Evolutionary conservation across 495 filamentous ascomycete species (phyloP), one percentile per base, ranked within the genome.

Genomic region (Rostrohypoxylon terebratum): DNA sequence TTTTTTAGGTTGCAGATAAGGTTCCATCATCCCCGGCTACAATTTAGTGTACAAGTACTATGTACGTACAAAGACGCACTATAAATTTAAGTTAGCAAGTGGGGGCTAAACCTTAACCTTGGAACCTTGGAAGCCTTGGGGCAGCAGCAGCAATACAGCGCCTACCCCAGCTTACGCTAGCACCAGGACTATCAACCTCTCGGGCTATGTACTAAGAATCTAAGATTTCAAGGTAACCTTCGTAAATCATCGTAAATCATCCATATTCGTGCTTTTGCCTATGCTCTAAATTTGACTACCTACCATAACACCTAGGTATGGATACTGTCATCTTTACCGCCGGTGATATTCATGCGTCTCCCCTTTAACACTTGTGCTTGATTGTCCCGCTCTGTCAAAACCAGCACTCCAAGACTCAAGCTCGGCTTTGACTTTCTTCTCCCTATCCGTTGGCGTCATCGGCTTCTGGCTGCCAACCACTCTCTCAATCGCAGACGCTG

Each of bases 401-500:
- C 44, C 42, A 20, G 18, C 9, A 40, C 47, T 42, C 71, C 71
- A 74, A 31, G 42, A 51, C 6, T 63, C 55, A 14, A 74, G 66
- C 5, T 63, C 42, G 1, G 57, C 14, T 31, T 16, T 62, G 44
- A 50, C 45, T 25, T 28, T 59, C 55, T 54, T 40, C 21, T 54
- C 18, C 4, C 25, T 31, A 2, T 59, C 61, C 51, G 23, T 44
- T 42, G 31, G 31, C 16, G 44, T 59, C 55, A 14, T n/a, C 10
- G 67, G 36, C 13, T 40, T 66, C 42, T 59, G 57, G 18, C 53
- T 53, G 44, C 66, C 57, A 40, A 63, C 42, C 6, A 66, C 44
- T 33, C 71, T 57, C 23, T 74, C 71, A 3, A 51, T 66, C 7
- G 31, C 51, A 31, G 66, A 74, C 10, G 50, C 38, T 16, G 71